Evolutionary conservation across 768 basidiomycete species (phyloP).

Genomic region (Boletus pseudo-olivaceus): DNA sequence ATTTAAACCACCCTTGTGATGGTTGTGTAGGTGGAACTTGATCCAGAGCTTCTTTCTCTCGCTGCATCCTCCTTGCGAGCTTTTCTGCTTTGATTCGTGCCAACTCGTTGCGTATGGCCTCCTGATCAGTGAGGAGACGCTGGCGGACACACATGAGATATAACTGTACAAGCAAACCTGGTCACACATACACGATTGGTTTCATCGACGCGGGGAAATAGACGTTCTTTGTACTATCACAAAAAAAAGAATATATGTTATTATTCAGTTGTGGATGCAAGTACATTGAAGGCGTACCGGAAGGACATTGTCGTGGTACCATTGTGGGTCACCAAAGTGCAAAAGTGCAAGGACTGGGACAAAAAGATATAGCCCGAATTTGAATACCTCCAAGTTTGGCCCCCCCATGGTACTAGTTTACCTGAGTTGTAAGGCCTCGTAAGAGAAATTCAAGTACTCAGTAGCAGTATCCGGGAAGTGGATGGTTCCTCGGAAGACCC

Average conservation of each 20-base stretch:
- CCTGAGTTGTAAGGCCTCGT: conserved; percentile 45
- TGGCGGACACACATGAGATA: conserved; percentile 26
- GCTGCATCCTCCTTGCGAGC: conserved; percentile 41
- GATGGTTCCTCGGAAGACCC: too few relatives aligned
- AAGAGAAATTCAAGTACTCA: conserved; percentile 43
- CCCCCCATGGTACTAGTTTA: conserved; percentile 56
- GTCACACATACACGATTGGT: conserved; percentile 43
- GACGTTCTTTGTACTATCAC: conserved; percentile 63
- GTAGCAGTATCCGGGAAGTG: too few relatives aligned
- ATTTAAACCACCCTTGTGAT: conserved; percentile 28
- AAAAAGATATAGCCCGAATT: conserved; percentile 83
- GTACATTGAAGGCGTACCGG: conserved; percentile 47
- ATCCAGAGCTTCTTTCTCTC: conserved; percentile 37
- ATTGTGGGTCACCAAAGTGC: conserved; percentile 85
- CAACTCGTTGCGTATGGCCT: conserved; percentile 62
- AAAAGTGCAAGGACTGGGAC: conserved; percentile 77
- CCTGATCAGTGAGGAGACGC: conserved; percentile 65
- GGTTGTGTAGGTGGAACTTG: conserved; percentile 12
- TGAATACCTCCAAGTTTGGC: conserved; percentile 86
- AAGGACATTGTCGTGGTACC: conserved; percentile 76
- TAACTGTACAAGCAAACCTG: background rate
- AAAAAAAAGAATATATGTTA: background rate
- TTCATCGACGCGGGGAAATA: conserved; percentile 64
- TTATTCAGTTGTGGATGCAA: background rate
- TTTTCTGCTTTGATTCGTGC: conserved; percentile 68